phyloP scores from a whole-genome alignment of 2,329 filamentous ascomycete species.

The Didymellaceae sp. region DNA sequence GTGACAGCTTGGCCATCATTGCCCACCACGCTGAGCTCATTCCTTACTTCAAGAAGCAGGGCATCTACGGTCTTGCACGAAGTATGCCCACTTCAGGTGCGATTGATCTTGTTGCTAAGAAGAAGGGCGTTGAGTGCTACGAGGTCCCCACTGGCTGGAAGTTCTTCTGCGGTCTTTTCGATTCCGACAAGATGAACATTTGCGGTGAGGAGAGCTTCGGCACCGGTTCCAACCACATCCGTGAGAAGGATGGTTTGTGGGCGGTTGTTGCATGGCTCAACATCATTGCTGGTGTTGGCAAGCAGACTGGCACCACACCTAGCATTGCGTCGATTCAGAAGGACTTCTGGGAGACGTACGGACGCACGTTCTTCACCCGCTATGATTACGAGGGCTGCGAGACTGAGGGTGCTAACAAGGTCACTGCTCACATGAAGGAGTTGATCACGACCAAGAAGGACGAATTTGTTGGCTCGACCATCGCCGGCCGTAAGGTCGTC shows the following conservation, averaged over 20 bases:
- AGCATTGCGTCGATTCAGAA: slow-evolving; percentile 96
- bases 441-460: slow-evolving; percentile 72
- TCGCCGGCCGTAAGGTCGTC: slow-evolving; percentile 81
- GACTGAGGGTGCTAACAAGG: slow-evolving; percentile 86
- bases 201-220: slow-evolving; percentile 99
- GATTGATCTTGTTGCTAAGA: slow-evolving; percentile 94
- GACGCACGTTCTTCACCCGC: slow-evolving; percentile 97
- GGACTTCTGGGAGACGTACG: slow-evolving; percentile 96
- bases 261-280: slow-evolving; percentile 97
- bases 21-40: slow-evolving; percentile 96
- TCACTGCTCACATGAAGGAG: slow-evolving; percentile 79
- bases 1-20: slow-evolving; percentile 97
- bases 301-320: slow-evolving; percentile 79
- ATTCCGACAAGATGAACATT: slow-evolving; percentile 99
- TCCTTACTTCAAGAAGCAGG: slow-evolving; percentile 97
- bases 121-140: slow-evolving; percentile 88
- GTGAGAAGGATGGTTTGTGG: slow-evolving; percentile 99
- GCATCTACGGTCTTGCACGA: slow-evolving; percentile 91
- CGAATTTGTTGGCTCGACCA: slow-evolving; percentile 82
- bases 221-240: slow-evolving; percentile 97
- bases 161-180: slow-evolving; percentile 96
- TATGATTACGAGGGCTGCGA: slow-evolving; percentile 98
- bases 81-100: slow-evolving; percentile 98
- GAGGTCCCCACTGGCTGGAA: slow-evolving; percentile 99
- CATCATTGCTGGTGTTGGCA: slow-evolving; percentile 93